Percentiles rank a stretch among this genome's conserved stretches.
These are phyloP conservation scores for Neopestalotiopsis rosae DNA, from an alignment of 2,329 filamentous ascomycete species.

Conservation along the genomic window DNA sequence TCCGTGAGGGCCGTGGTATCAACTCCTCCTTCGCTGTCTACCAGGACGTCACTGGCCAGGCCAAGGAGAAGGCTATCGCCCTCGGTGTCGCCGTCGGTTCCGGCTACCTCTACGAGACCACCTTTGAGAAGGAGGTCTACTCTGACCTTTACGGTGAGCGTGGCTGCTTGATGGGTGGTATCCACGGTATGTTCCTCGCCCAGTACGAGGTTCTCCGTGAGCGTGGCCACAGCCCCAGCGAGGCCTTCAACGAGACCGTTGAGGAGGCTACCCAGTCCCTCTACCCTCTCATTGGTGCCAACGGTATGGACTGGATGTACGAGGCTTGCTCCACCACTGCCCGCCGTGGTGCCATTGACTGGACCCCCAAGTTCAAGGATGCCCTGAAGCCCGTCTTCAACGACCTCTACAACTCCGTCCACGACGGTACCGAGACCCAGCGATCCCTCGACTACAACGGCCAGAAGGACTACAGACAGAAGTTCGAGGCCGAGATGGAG, in stretches of 20 bases:
- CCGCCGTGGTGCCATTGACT: slow-evolving; percentile 98
- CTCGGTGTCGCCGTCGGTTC: slow-evolving; percentile 96
- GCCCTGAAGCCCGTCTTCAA: slow-evolving; percentile 99
- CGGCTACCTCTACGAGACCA: slow-evolving; percentile 99
- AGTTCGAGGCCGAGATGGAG: slow-evolving; percentile 97
- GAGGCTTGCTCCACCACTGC: slow-evolving; percentile 99
- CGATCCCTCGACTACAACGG: slow-evolving; percentile 97
- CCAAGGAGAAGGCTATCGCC: slow-evolving; percentile 96
- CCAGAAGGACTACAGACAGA: slow-evolving; percentile 93
- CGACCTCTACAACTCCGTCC: slow-evolving; percentile 91
- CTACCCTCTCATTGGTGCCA: slow-evolving; percentile 95
- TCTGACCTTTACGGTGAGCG: slow-evolving; percentile 99
- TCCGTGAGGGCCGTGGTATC: slow-evolving; percentile 99
- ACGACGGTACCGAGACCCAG: slow-evolving; percentile 91
- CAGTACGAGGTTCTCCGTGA: slow-evolving; percentile 99
- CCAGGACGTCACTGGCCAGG: slow-evolving; percentile 98
- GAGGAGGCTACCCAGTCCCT: slow-evolving; percentile 98
- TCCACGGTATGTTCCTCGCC: slow-evolving; percentile 99
- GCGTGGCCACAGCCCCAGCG: slow-evolving; percentile 94
- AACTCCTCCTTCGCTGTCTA: slow-evolving; percentile 98
- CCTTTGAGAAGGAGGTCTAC: slow-evolving; percentile 99
- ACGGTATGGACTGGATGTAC: slow-evolving; percentile 99
- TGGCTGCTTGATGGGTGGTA: slow-evolving; percentile 99
- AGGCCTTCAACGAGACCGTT: slow-evolving; percentile 99
- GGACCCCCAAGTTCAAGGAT: slow-evolving; percentile 96